phyloP scores from a whole-genome alignment of 2,329 filamentous ascomycete genomes.

The Xylariales sp. region DNA sequence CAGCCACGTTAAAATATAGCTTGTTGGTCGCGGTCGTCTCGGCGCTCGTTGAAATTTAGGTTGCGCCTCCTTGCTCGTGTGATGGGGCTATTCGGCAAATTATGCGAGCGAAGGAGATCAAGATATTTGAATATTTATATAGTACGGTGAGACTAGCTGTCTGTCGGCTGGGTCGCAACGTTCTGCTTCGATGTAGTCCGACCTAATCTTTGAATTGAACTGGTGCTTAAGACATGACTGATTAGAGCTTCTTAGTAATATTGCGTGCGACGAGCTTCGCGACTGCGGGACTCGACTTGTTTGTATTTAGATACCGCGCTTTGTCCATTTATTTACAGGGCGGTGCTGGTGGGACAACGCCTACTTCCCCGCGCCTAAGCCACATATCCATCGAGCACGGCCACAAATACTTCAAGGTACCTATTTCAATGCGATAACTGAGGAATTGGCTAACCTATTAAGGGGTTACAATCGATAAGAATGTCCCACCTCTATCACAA shows the following conservation, averaged over 20 bases:
- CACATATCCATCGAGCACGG: background rate
- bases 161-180: background rate
- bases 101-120: background rate
- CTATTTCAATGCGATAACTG: no score
- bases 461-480: slow-evolving; percentile 10
- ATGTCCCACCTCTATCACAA: slow-evolving; percentile 26
- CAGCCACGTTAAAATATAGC: background rate
- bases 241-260: background rate
- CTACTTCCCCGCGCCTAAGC: slow-evolving; percentile 24
- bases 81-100: background rate
- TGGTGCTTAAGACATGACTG: background rate
- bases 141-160: no score
- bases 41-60: background rate
- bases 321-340: slow-evolving; percentile 24
- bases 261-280: background rate
- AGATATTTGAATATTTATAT: background rate
- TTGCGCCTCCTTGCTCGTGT: background rate
- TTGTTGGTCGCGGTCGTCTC: background rate
- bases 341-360: slow-evolving; percentile 42
- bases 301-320: slow-evolving; percentile 32
- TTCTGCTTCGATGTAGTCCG: background rate
- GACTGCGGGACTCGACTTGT: slow-evolving; percentile 17
- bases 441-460: no score
- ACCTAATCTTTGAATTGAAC: background rate
- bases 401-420: no score